These are phyloP conservation scores for Hyphopichia homilentoma DNA, from an alignment of 805 yeast species.

Conservation along the genomic window DNA sequence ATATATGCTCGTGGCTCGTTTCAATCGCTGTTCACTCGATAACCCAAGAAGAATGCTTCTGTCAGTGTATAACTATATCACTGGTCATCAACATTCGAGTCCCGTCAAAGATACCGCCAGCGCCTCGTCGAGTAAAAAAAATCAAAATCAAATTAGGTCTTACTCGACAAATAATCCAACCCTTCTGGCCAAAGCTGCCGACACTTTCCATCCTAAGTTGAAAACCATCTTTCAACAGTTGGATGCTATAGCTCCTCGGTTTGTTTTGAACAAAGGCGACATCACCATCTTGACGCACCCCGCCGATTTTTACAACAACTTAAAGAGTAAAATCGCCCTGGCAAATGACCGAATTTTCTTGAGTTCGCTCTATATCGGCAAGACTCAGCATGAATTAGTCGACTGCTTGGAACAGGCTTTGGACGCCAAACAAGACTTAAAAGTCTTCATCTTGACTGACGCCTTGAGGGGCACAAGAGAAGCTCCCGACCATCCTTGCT, in stretches of 20 bases:
- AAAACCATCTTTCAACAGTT: conserved; percentile 46
- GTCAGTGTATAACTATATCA: conserved; percentile 23
- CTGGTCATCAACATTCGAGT: too few species aligned
- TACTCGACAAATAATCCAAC: conserved; percentile 28
- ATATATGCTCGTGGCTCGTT: too few species aligned
- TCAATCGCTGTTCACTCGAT: too few species aligned
- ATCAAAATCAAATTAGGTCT: conserved; percentile 4
- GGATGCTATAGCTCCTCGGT: conserved; percentile 65
- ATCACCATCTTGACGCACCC: conserved; percentile 67
- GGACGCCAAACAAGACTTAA: conserved; percentile 51
- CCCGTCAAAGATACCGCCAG: conserved; percentile 7
- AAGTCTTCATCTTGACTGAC: conserved; percentile 75
- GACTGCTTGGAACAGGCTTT: conserved; percentile 61
- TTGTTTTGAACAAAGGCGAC: conserved; percentile 51
- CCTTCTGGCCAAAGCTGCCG: conserved; percentile 13
- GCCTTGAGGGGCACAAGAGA: conserved; percentile 93
- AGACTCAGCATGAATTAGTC: conserved; percentile 71
- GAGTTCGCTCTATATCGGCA: conserved; percentile 85
- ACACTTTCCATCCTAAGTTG: conserved; percentile 42
- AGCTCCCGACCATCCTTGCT: conserved; percentile 64
- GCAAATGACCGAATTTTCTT: conserved; percentile 73
- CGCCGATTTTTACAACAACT: conserved; percentile 59
- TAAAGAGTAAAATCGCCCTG: conserved; percentile 56
- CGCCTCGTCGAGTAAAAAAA: conserved; percentile 2
- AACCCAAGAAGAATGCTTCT: conserved; percentile 15